Conservation (phyloP, 768 basidiomycete species). For the Auricularia cornea region DNA sequence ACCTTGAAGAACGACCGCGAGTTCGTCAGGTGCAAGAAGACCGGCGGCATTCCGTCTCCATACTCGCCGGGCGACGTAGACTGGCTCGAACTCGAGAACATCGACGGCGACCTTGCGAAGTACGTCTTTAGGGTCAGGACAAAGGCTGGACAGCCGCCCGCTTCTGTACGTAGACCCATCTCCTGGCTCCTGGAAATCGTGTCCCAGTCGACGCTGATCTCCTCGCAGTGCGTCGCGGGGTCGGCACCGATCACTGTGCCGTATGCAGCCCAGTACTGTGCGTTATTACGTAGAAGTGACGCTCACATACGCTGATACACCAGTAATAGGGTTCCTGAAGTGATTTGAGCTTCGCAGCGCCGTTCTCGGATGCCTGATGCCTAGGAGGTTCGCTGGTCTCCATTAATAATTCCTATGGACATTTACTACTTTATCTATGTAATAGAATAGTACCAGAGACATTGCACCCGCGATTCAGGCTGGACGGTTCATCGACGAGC, state of each 20-base stretch:
- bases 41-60: not conserved
- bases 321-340: too few species aligned
- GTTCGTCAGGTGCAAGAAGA: not conserved
- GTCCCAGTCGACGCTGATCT: not conserved
- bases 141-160: not conserved
- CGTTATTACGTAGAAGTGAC: too few species aligned
- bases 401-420: too few species aligned
- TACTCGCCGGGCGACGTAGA: not conserved
- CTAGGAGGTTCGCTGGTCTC: too few species aligned
- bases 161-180: not conserved
- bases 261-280: not conserved
- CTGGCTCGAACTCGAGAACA: not conserved
- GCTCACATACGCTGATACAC: too few species aligned
- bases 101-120: not conserved
- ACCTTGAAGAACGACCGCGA: not conserved
- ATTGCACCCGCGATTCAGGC: too few species aligned
- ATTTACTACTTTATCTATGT: too few species aligned
- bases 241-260: not conserved
- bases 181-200: not conserved
- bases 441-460: too few species aligned
- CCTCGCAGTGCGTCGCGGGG: not conserved
- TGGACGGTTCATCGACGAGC: too few species aligned
- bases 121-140: not conserved
- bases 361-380: too few species aligned
- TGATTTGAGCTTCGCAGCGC: too few species aligned